Evolutionary conservation across 129 eudicot species (phyloP).

Genomic region (Lonicera japonica): DNA sequence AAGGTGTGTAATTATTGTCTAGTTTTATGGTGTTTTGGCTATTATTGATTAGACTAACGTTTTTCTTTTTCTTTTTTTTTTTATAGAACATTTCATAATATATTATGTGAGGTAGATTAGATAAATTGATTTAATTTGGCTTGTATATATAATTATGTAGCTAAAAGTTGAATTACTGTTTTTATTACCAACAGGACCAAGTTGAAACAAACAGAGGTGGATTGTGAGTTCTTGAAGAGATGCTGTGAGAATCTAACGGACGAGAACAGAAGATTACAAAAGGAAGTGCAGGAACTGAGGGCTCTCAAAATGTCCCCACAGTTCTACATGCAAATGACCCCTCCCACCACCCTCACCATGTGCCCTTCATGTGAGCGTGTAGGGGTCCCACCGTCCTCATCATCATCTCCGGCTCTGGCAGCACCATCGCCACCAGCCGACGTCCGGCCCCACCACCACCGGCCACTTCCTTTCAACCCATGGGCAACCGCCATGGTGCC

Average conservation of each 20-base stretch:
- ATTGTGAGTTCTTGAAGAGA: slow-evolving; percentile 61
- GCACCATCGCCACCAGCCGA: slow-evolving; percentile 19
- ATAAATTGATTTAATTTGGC: no score
- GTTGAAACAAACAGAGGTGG: slow-evolving; percentile 84
- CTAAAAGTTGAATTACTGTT: not conserved
- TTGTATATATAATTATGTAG: no score
- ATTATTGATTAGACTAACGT: not conserved
- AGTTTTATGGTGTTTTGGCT: no score
- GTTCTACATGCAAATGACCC: slow-evolving; percentile 69
- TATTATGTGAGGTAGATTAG: no score
- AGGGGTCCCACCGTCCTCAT: slow-evolving; percentile 33
- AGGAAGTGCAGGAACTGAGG: slow-evolving; percentile 66
- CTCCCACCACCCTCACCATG: slow-evolving; percentile 82
- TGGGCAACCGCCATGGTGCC: slow-evolving; percentile 43
- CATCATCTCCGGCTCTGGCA: slow-evolving; percentile 27
- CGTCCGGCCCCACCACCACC: slow-evolving; percentile 29
- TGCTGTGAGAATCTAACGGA: slow-evolving; percentile 62
- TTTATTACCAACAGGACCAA: slow-evolving; percentile 56
- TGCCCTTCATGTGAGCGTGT: slow-evolving; percentile 88
- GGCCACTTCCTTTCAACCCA: slow-evolving; percentile 37
- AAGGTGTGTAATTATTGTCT: slow-evolving; percentile 63
- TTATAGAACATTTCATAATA: no score
- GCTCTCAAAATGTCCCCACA: slow-evolving; percentile 65
- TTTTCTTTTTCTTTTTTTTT: no score
- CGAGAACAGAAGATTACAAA: slow-evolving; percentile 61